Evolutionary conservation across 2,329 filamentous ascomycete genomes (phyloP), one percentile per base, ranked within the genome.

Genomic region (Talaromyces islandicus): DNA sequence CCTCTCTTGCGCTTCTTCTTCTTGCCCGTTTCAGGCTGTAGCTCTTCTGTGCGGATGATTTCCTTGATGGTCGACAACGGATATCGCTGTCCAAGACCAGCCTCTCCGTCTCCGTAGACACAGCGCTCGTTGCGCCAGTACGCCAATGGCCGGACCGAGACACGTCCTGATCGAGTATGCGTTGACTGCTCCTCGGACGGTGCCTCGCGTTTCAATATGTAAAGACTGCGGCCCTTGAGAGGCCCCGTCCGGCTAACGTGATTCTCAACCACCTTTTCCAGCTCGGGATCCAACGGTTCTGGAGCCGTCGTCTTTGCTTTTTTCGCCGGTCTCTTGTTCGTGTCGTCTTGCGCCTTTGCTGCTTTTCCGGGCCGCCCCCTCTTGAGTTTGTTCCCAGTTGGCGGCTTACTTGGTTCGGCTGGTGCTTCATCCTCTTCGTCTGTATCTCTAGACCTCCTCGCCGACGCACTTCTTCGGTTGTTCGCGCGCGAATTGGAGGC

Each of bases 71-170:
- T 87, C 1, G 85, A 83, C 54, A 91, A 73, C n/a, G 88, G 77
- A 66, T 89, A 88, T 46, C 77, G 71, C 53, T 81, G 79, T n/a
- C 81, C 80, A 60, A 78, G 74, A 59, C 83, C 83, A 29, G 78
- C 77, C 54, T 86, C 85, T 25, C 85, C 83, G 19, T 83, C 80
- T 56, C 88, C 86, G 68, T 87, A 90, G 24, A 91, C 84, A 53
- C 89, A 85, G 58, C 84, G 85, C 71, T 97, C 93, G 65, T 92
- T 92, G 67, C 87, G 87, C 93, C 93, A 97, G 71, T 84, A 96
- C 27, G 90, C 86, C 35, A 97, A 76, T 0, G 92, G 94, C 62
- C 85, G 85, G 63, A 91, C 87, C 10, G 90, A 91, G 57, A 86
- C 85, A 60, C 94, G 85, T 2, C 91, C 92, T 12, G 88, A 93